Evolutionary conservation across 495 filamentous ascomycete genomes (phyloP).

Genomic region (Thermothielavioides terrestris): DNA sequence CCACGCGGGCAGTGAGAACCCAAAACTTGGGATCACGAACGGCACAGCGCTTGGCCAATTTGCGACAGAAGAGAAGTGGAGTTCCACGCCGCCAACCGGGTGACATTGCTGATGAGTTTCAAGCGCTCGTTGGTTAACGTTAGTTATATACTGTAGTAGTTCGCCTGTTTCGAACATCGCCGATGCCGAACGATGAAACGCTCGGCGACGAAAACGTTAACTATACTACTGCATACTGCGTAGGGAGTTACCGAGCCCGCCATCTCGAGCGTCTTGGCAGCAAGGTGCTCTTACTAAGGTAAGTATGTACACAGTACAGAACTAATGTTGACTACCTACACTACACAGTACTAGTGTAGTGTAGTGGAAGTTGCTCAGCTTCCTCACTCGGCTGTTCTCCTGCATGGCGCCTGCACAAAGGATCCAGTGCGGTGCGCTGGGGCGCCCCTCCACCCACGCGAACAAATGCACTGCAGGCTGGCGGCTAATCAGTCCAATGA

Average conservation of each 20-base stretch:
- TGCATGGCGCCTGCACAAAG: neutral
- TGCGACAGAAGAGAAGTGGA: constrained; percentile 1
- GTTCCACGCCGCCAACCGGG: neutral
- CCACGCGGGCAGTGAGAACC: constrained; percentile 8
- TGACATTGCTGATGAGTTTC: neutral
- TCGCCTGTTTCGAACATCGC: neutral
- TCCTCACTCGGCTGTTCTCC: neutral
- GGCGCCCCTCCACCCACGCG: too few species aligned
- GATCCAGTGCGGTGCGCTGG: neutral
- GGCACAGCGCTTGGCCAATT: neutral
- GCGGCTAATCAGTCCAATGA: constrained; percentile 22
- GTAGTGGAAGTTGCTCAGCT: too few species aligned
- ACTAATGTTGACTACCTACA: too few species aligned
- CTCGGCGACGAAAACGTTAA: too few species aligned
- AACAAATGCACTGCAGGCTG: constrained; percentile 13
- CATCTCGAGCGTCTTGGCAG: too few species aligned
- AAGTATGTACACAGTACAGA: too few species aligned
- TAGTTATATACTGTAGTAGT: too few species aligned
- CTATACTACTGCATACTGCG: too few species aligned
- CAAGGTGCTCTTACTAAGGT: too few species aligned
- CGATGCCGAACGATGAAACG: neutral
- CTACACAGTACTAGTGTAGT: too few species aligned
- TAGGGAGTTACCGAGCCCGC: too few species aligned
- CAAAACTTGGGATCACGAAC: constrained; percentile 5
- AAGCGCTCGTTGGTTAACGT: neutral